A percentile compares a stretch with the other conserved stretches of the same genome.
phyloP scores from a whole-genome alignment of 441 rosid genomes.

The Populus trichocarpa region DNA sequence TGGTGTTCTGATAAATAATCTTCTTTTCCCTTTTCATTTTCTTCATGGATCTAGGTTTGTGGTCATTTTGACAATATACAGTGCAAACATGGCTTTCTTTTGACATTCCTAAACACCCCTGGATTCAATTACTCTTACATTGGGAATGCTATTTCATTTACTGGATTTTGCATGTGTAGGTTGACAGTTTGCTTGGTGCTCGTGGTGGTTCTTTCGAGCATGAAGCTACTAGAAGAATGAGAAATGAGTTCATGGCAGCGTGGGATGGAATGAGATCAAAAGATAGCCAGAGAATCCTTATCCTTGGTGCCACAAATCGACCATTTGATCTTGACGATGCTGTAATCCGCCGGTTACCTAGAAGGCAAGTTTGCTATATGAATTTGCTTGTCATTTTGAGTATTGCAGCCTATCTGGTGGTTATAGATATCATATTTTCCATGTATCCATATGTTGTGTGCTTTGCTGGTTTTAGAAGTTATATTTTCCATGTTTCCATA shows the following conservation, averaged over 20 bases:
- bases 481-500: not conserved
- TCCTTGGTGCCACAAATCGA: slow-evolving; percentile 95
- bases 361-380: slow-evolving; percentile 53
- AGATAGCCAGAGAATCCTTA: slow-evolving; percentile 89
- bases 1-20: not conserved
- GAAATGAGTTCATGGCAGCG: slow-evolving; percentile 98
- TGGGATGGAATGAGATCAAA: slow-evolving; percentile 97
- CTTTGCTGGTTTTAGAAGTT: not conserved
- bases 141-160: not conserved
- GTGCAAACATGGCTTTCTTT: not conserved
- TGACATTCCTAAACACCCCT: not conserved
- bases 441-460: not conserved
- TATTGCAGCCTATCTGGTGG: not conserved
- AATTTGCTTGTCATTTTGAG: not conserved
- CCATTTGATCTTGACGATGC: slow-evolving; percentile 99
- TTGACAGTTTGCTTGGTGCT: slow-evolving; percentile 95
- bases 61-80: not conserved
- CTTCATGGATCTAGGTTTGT: not conserved
- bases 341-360: slow-evolving; percentile 90
- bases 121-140: slow-evolving; percentile 1
- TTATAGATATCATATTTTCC: not conserved
- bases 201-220: slow-evolving; percentile 96
- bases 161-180: slow-evolving; percentile 36
- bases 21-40: not conserved
- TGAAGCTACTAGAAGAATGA: slow-evolving; percentile 97